Percentiles rank a stretch among this genome's conserved stretches.
phyloP scores from a whole-genome alignment of 1,284 basidiomycete species.

The Melampsora larici-populina region DNA sequence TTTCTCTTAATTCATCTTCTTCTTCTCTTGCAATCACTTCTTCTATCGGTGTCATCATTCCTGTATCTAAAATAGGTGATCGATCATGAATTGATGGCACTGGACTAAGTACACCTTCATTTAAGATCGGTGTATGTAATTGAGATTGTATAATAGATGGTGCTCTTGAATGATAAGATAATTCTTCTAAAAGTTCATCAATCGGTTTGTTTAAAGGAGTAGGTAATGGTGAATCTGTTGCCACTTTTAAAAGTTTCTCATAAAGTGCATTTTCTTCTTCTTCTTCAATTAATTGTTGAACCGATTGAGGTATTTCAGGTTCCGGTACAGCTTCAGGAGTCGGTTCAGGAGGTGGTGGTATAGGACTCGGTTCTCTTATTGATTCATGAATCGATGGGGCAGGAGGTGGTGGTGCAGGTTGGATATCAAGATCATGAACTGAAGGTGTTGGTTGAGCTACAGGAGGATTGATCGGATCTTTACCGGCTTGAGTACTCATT shows the following conservation, averaged over 20 bases:
- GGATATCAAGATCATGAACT: not conserved
- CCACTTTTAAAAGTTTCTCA: conserved; percentile 27
- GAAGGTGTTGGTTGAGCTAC: not conserved
- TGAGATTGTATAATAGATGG: too few species aligned
- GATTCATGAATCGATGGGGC: conserved; percentile 5
- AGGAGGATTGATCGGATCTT: not conserved
- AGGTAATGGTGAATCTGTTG: not conserved
- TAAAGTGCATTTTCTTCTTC: conserved; percentile 18
- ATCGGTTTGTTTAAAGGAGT: not conserved
- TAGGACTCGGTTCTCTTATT: not conserved
- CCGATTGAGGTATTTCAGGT: not conserved
- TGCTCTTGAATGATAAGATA: too few species aligned
- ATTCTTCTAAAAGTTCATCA: too few species aligned
- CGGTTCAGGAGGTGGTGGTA: conserved; percentile 12
- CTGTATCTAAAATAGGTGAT: too few species aligned
- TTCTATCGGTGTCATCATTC: too few species aligned
- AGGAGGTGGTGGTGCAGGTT: conserved; percentile 8
- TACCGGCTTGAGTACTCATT: not conserved
- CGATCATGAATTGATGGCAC: too few species aligned
- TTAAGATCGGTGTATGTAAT: too few species aligned
- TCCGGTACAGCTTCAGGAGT: not conserved
- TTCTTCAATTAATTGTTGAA: not conserved
- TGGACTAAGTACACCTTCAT: too few species aligned
- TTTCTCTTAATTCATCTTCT: conserved; percentile 24
- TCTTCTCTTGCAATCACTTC: not conserved